phyloP scores from a whole-genome alignment of 2,329 filamentous ascomycete species.

The Calonectria pseudoreteaudii region DNA sequence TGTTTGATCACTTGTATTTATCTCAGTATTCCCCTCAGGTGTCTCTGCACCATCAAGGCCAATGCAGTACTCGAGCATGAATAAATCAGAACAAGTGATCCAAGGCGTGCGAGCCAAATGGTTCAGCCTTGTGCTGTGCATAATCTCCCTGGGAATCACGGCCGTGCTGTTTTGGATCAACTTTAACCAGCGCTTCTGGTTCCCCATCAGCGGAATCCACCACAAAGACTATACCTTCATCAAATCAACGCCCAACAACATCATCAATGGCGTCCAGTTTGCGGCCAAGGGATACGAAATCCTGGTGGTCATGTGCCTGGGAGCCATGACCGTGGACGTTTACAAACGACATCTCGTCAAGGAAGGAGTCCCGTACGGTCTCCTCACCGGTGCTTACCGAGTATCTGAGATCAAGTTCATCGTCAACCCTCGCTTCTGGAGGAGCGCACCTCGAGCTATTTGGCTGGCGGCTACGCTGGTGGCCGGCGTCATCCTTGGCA shows the following conservation, averaged over 20 bases:
- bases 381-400: neutral
- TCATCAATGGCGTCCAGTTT: neutral
- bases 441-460: neutral
- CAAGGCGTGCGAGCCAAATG: neutral
- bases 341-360: neutral
- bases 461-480: neutral
- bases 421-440: neutral
- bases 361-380: neutral
- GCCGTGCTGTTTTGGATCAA: constrained; percentile 2
- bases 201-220: neutral
- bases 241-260: neutral
- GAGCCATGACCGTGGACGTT: neutral
- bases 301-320: neutral
- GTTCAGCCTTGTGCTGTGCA: neutral
- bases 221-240: neutral
- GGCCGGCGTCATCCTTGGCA: neutral
- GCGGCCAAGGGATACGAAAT: constrained; percentile 2
- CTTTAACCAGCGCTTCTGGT: neutral
- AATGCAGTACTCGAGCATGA: neutral
- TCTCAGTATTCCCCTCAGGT: neutral
- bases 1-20: neutral
- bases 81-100: neutral
- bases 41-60: neutral
- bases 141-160: neutral
- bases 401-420: neutral